A percentile compares a stretch with the other conserved stretches of the same genome.
phyloP scores from a whole-genome alignment of 352 stramenopile genomes.

The Peronospora belbahrii region DNA sequence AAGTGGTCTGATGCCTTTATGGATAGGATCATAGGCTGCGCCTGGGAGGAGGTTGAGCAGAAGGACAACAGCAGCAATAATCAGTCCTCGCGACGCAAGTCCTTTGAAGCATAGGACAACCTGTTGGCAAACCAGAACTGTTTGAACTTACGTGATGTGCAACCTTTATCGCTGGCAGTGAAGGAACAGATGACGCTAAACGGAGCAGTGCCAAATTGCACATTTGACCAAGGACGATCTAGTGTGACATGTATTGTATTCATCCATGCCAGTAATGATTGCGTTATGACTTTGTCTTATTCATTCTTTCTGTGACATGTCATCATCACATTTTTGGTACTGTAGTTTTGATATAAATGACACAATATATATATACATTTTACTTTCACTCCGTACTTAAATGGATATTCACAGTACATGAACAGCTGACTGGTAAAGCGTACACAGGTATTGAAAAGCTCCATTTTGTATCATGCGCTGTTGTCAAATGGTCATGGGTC shows the following conservation, averaged over 20 bases:
- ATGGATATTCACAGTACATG: background rate
- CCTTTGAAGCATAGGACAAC: constrained; percentile 22
- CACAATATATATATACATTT: too few species aligned
- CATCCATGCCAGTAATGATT: too few species aligned
- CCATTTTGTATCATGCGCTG: constrained; percentile 76
- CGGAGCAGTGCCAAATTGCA: too few species aligned
- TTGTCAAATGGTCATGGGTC: constrained; percentile 89
- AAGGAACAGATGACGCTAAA: constrained; percentile 4
- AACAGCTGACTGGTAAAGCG: too few species aligned
- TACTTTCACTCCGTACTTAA: constrained; percentile 11
- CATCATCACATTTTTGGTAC: too few species aligned
- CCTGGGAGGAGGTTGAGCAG: constrained; percentile 59
- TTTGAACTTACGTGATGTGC: constrained; percentile 7
- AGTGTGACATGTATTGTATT: constrained; percentile 9
- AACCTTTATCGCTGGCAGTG: constrained; percentile 19
- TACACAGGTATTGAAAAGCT: too few species aligned
- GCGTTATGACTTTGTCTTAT: too few species aligned
- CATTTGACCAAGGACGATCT: too few species aligned
- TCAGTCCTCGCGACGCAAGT: constrained; percentile 27
- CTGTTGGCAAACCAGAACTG: constrained; percentile 4
- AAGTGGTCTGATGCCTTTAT: constrained; percentile 57
- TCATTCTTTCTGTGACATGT: too few species aligned
- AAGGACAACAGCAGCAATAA: constrained; percentile 23
- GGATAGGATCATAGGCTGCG: constrained; percentile 42
- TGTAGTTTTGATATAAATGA: too few species aligned